Base-by-base conservation (phyloP, 768 basidiomycete species). In the Mycena galericulata region DNA sequence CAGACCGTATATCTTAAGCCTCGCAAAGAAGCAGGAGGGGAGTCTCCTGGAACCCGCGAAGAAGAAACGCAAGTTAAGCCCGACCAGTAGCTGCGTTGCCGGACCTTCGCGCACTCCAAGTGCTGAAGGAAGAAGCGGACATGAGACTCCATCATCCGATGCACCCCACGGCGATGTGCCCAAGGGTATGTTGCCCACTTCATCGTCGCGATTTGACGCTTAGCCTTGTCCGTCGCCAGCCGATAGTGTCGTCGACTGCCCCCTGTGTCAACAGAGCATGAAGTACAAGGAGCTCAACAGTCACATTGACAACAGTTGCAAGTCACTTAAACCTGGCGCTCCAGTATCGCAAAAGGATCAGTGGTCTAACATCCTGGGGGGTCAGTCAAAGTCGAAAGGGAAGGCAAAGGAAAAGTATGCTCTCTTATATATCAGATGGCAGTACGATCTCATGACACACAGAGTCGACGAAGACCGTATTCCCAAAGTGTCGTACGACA, bases 231-330 rank as follows among this genome's bases (percentile, higher is more conserved):
- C n/a, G n/a, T n/a, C n/a, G n/a, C n/a, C 68, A 87, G 84, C 79
- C 12, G 79, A 80, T 46, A 75, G 75, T 32, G 47, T 82, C 10
- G 86, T 92, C 1, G 49, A 76, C 3, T 95, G 93, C 74, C 93
- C 93, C 11, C 65, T 92, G 57, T 95, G 93, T 70, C 70, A 76
- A 18, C 80, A 72, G 62, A 12, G 82, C 92, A 26, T 80, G 78
- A 24, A 83, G 82, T 36, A 78, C 81, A 17, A 75, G 69, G 12
- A 88, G 3, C 41, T 94, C 62, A 92, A 94, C 67, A 60, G 69
- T 8, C 93, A 95, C 74, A 84, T 95, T 65, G 92, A 94, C 67
- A 84, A 83, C 46, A 81, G 82, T 9, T 95, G 91, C 74, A 82
- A 74, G 36, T 60, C 57, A 24, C 43, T 47, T 50, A 73, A 57